phyloP scores from a whole-genome alignment of 2,329 filamentous ascomycete species.

The Periconia digitata region DNA sequence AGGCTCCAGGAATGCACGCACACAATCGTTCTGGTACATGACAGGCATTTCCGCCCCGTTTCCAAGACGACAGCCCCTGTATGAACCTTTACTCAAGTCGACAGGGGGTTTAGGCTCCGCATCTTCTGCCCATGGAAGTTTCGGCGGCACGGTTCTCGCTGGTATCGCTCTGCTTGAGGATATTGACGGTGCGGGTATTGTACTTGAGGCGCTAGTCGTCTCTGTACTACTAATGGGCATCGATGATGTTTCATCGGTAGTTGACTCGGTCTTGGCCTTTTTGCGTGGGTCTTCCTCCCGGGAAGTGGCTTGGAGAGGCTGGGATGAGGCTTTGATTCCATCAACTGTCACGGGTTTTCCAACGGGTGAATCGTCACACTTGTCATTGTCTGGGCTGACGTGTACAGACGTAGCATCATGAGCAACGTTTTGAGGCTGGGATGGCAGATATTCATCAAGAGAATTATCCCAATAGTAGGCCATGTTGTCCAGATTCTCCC shows the following conservation, averaged over 20 bases:
- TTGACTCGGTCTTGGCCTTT: conserved; percentile 40
- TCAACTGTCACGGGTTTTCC: conserved; percentile 11
- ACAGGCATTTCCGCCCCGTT: conserved; percentile 62
- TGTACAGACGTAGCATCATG: conserved; percentile 2
- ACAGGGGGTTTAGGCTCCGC: conserved; percentile 10
- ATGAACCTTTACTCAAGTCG: conserved; percentile 43
- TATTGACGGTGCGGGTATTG: conserved; percentile 9
- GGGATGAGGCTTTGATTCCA: conserved; percentile 12
- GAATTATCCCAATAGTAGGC: conserved; percentile 65
- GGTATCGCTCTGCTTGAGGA: conserved; percentile 28
- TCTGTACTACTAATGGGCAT: conserved; percentile 13
- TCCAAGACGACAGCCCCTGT: conserved; percentile 61
- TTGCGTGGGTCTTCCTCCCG: conserved; percentile 38
- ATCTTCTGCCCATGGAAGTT: conserved; percentile 26
- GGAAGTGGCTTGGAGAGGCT: conserved; percentile 11
- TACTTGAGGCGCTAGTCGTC: conserved; percentile 7
- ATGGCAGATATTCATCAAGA: conserved; percentile 56
- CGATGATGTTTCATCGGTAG: conserved; percentile 13
- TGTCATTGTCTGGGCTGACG: conserved; percentile 3
- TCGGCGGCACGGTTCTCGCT: conserved; percentile 30
- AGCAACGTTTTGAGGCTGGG: conserved; percentile 16
- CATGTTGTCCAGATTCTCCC: conserved; percentile 60
- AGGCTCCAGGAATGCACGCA: conserved; percentile 60
- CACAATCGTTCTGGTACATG: conserved; percentile 57
- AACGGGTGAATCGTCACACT: conserved; percentile 7